phyloP scores from a whole-genome alignment of 2,329 filamentous ascomycete genomes.

The Xylariaceae sp. region DNA sequence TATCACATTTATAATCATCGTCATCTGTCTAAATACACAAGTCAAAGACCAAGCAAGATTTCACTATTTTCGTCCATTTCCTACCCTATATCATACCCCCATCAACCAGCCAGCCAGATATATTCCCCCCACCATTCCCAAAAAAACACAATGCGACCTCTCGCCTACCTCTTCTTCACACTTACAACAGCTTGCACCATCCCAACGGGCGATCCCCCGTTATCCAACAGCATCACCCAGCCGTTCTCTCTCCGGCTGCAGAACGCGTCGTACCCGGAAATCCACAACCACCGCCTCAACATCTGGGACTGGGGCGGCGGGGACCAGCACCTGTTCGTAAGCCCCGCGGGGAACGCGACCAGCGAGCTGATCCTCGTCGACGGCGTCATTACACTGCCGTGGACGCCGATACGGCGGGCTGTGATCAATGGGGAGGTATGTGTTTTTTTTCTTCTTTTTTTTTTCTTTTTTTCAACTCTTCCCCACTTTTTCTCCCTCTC shows the following conservation, averaged over 20 bases:
- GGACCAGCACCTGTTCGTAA: conserved; percentile 36
- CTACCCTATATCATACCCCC: no score
- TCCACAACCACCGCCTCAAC: conserved; percentile 35
- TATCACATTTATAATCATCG: no score
- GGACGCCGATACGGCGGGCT: conserved; percentile 28
- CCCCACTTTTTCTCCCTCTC: conserved; percentile 1
- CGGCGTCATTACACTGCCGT: conserved; percentile 33
- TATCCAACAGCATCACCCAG: conserved; percentile 31
- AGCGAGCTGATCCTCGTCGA: conserved; percentile 34
- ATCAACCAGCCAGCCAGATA: no score
- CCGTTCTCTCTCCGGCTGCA: conserved; percentile 34
- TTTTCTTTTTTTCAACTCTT: neutral
- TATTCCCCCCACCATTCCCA: no score
- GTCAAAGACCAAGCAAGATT: no score
- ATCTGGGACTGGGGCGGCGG: conserved; percentile 35
- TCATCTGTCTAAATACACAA: no score
- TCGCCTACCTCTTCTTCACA: conserved; percentile 11
- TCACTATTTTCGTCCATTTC: no score
- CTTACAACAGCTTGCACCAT: conserved; percentile 27
- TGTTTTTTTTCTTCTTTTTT: conserved; percentile 1
- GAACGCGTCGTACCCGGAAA: conserved; percentile 32
- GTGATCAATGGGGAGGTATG: conserved; percentile 43
- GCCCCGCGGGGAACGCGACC: conserved; percentile 33
- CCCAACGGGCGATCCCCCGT: conserved; percentile 21
- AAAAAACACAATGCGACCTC: conserved; percentile 6